Evolutionary conservation across 192 early-diverging fungal species (phyloP), one percentile per base, ranked within the genome.

Genomic region (Kickxella alabastrina): DNA sequence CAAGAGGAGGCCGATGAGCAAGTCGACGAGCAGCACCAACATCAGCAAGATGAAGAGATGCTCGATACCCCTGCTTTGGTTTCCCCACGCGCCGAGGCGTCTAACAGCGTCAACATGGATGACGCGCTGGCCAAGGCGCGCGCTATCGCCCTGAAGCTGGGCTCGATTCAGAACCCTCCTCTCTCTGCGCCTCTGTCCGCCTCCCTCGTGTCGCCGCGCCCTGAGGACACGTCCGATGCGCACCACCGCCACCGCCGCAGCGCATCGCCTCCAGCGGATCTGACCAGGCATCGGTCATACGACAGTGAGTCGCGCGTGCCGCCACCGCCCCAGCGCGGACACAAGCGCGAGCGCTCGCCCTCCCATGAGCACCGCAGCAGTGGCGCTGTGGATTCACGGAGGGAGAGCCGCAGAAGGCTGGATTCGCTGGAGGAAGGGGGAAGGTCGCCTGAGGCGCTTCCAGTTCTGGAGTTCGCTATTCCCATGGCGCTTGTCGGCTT

Each of bases 91-190:
- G 17, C 52, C 35, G 65, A 39, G 19, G 44, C 28, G 32, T 31
- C 35, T 6, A 25, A 22, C 5, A 29, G 24, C 0, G 69, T 82
- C n/a, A 79, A 84, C 41, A 87, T 84, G 59, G 80, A 69, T 19
- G 74, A 77, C 43, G 90, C 83, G 1, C 45, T 92, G 42, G 80
- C 84, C 42, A 86, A 85, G 56, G 90, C 85, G 10, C 85, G 86
- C 42, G 87, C 85, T 2, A 87, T 89, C 43, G 90, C 90, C 25
- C 86, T 85, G 13, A 82, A 84, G 54, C 67, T 89, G 6, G 74
- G 69, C 10, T 49, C 68, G 2, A 64, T 56, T 34, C 63, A 52
- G 43, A 66, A 32, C 43, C 77, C 39, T 27, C 43, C 49, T 17
- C 45, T 48, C 15, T 57, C 41, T n/a, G 48, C 56, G 13, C 49